Evolutionary conservation across 371 early-diverging fungal species (phyloP), one percentile per base, ranked within the genome.

Genomic region (Mortierella sp.): DNA sequence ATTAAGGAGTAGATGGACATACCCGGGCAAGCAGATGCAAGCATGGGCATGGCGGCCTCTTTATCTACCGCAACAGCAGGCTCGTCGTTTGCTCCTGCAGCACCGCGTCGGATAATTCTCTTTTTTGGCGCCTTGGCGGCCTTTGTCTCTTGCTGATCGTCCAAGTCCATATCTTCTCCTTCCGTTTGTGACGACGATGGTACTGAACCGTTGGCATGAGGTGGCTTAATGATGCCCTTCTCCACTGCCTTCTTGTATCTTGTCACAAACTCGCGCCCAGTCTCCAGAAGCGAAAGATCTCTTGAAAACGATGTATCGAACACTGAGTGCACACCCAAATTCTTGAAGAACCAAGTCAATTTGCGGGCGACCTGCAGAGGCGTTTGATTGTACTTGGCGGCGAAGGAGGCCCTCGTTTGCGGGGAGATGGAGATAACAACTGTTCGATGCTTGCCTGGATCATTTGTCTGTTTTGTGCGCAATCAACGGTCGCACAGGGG

Each of bases 331-430:
- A 89, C 93, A 1, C 96, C 96, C 28, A 96, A 83, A n/a, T 73
- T 67, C 56, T 88, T 87, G 70, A 93, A 89, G 60, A 93, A 88
- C 47, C 83, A 79, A 0, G 89, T 84, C 43, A 93, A 58, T 23
- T 85, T 84, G 57, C 80, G 79, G 27, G 86, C 82, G 0, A 91
- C 90, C 68, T 89, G 86, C 23, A 89, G 57, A 8, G 86, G 80
- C 1, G 88, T 71, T 39, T 96, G 60, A 28, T 83, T 68, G 74
- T 94, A 94, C 78, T 96, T 96, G 10, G 91, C 89, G 3, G 96
- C 96, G 31, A 98, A 74, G 2, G 97, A 95, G 2, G 96, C 97
- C 43, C 93, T 81, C 0, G 94, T 87, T 72, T 98, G 98, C n/a
- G 96, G 96, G 13, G 96, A 90, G 30, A 97, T 82, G 16, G 97